phyloP scores from a whole-genome alignment of 768 basidiomycete genomes.

The Termitomyces sp. region DNA sequence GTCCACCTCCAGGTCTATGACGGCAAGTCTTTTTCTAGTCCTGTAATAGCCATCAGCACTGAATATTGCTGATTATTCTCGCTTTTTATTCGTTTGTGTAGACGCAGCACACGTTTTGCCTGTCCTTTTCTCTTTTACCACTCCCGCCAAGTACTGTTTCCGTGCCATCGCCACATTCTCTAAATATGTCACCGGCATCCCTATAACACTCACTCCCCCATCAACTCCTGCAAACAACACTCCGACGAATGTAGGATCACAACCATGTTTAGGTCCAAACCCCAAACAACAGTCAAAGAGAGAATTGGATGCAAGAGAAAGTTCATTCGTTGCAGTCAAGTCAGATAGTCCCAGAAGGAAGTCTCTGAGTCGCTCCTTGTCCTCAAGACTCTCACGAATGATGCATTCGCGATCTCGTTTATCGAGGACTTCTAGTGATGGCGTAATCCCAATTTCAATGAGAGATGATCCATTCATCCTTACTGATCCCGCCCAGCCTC shows the following conservation, averaged over 20 bases:
- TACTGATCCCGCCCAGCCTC: slow-evolving; percentile 29
- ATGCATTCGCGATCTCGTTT: slow-evolving; percentile 10
- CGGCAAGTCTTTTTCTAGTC: slow-evolving; percentile 41
- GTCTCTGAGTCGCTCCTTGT: slow-evolving; percentile 21
- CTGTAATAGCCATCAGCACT: slow-evolving; percentile 12
- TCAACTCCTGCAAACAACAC: neutral
- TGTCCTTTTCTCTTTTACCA: slow-evolving; percentile 69
- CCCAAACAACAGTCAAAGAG: neutral
- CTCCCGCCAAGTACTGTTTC: slow-evolving; percentile 76
- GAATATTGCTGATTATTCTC: neutral
- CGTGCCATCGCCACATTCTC: slow-evolving; percentile 70
- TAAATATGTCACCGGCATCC: slow-evolving; percentile 57
- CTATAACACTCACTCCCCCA: slow-evolving; percentile 14
- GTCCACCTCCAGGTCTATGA: slow-evolving; percentile 95
- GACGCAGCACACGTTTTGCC: slow-evolving; percentile 73
- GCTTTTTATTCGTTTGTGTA: slow-evolving; percentile 17
- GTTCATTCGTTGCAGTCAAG: neutral
- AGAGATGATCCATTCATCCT: slow-evolving; percentile 10
- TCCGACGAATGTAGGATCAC: slow-evolving; percentile 8
- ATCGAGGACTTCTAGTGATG: neutral
- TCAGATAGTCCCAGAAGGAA: slow-evolving; percentile 1
- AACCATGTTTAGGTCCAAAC: slow-evolving; percentile 4
- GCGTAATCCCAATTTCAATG: neutral
- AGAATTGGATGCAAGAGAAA: neutral
- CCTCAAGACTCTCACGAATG: slow-evolving; percentile 12